Conservation (phyloP, 768 basidiomycete genomes). For the Rhodotorula paludigena region DNA sequence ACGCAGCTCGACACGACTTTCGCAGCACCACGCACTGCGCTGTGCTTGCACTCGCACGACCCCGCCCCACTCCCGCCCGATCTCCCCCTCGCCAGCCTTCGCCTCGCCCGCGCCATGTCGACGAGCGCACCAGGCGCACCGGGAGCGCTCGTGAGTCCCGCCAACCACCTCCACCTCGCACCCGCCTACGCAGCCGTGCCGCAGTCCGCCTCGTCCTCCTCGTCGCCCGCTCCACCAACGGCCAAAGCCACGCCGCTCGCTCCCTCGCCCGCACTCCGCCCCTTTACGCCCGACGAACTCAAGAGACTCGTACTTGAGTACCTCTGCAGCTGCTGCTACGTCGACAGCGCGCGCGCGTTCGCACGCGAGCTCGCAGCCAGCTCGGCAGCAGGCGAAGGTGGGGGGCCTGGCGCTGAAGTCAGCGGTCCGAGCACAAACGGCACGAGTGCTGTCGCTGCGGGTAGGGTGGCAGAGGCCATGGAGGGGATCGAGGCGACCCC, state of each 20-base stretch:
- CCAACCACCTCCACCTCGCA: conserved; percentile 7
- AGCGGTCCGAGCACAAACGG: neutral
- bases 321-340: conserved; percentile 8
- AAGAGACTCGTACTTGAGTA: conserved; percentile 34
- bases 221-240: neutral
- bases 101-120: neutral
- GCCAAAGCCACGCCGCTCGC: no score
- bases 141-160: neutral
- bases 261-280: neutral
- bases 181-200: neutral
- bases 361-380: neutral
- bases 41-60: no score
- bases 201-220: neutral
- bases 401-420: fast-evolving
- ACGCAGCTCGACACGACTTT: no score
- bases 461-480: conserved; percentile 12
- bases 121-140: neutral
- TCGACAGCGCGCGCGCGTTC: conserved; percentile 33
- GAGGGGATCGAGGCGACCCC: conserved; percentile 34
- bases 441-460: no score
- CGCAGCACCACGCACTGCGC: no score
- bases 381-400: neutral
- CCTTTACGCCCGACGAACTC: conserved; percentile 8
- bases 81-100: neutral
- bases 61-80: no score